Percentiles rank a stretch among this genome's conserved stretches.
phyloP scores from a whole-genome alignment of 2,329 filamentous ascomycete genomes.

The Didymellaceae sp. region DNA sequence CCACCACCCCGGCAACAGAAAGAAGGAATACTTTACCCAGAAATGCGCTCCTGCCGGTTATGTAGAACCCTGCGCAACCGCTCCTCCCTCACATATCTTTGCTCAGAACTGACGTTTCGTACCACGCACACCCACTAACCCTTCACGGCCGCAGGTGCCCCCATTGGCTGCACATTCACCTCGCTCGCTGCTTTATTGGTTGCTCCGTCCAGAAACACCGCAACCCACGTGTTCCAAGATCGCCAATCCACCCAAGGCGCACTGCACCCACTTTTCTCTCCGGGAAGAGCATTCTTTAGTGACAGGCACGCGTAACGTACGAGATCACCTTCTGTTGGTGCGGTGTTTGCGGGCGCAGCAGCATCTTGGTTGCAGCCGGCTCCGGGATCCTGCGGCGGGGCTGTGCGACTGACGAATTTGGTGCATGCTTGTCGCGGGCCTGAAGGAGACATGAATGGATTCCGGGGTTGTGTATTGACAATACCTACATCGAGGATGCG shows the following conservation, averaged over 20 bases:
- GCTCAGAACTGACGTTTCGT: conserved; percentile 6
- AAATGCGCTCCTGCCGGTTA: background rate
- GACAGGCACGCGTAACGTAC: conserved; percentile 14
- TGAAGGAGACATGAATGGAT: no score
- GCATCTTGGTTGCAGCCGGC: no score
- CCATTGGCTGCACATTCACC: background rate
- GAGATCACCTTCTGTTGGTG: no score
- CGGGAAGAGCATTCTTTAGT: conserved; percentile 3
- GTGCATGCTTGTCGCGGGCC: no score
- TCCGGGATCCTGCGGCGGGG: no score
- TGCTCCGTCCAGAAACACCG: background rate
- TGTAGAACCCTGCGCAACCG: background rate
- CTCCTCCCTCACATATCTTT: conserved; percentile 3
- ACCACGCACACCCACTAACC: background rate
- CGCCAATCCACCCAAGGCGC: background rate
- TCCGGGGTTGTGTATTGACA: no score
- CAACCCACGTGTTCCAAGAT: conserved; percentile 10
- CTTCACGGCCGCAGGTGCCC: background rate
- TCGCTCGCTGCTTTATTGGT: conserved; percentile 1
- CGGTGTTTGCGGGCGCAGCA: no score
- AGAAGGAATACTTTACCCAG: no score
- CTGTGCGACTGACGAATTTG: no score
- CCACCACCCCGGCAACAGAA: conserved; percentile 6
- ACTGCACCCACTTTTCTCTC: background rate
- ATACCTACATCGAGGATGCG: no score